Evolutionary conservation across 1,139 yeast species (phyloP), one percentile per base, ranked within the genome.

Genomic region (Pichia sp.): DNA sequence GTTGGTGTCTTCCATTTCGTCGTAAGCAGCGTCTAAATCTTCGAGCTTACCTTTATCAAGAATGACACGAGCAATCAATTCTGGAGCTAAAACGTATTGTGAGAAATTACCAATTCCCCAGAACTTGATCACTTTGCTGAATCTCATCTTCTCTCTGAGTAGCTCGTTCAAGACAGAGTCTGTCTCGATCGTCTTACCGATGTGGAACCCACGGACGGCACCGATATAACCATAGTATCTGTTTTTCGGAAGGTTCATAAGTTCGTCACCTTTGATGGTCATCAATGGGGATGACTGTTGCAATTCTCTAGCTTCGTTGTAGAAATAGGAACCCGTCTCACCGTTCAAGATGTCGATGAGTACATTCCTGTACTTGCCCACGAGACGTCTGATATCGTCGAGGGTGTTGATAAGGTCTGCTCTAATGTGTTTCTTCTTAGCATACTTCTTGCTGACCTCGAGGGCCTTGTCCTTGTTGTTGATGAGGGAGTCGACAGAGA

Each of bases 151-250:
- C 53, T 24, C 65, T 54, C 34, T 65, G 50, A 39, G 77, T 70
- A 48, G 64, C 53, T 24, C 63, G 48, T 31, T 61, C 53, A 58
- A 72, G 19, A 58, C 54, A 5, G 66, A 58, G 24, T 67, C 55
- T 18, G 67, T 60, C 1, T 83, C 75, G 1, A 84, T 72, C 15
- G 68, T 61, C 20, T 42, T 46, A 9, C 53, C 51, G 14, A 53
- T 42, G 5, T 47, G 41, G 46, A 75, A 69, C 53, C 83, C 87
- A 46, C 89, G 66, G 50, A 72, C 70, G 35, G 76, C 63, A 0
- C 91, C 91, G 55, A 76, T 75, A 57, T 75, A 84, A 0, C 91
- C 91, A n/a, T 70, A 67, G 55, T 76, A 81, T 21, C 61, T 56
- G 14, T 64, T 56, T 68, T 83, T 73, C 30, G 78, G 72, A 18